These are phyloP conservation scores for Byssochlamys sp. DNA, from an alignment of 2,329 filamentous ascomycete species.

Conservation along the genomic window DNA sequence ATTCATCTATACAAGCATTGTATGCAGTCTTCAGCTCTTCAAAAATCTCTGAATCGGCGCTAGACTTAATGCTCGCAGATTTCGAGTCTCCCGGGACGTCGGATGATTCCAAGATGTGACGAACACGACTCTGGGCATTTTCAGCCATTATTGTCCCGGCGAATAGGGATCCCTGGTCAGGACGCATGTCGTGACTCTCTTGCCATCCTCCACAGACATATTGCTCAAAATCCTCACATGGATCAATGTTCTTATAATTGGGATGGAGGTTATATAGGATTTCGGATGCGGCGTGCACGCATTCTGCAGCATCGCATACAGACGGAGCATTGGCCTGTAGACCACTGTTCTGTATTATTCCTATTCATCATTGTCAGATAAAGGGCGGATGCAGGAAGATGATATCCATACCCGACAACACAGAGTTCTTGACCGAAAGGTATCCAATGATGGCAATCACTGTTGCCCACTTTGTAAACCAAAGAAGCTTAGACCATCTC, in stretches of 20 bases:
- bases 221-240: slow-evolving; percentile 60
- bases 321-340: slow-evolving; percentile 11
- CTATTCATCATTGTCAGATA: not conserved
- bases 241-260: slow-evolving; percentile 53
- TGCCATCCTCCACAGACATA: slow-evolving; percentile 60
- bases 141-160: slow-evolving; percentile 54
- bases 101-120: slow-evolving; percentile 53
- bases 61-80: slow-evolving; percentile 12
- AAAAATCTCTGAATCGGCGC: slow-evolving; percentile 43
- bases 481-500: not conserved
- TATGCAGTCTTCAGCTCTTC: slow-evolving; percentile 56
- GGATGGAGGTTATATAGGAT: slow-evolving; percentile 55
- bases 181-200: slow-evolving; percentile 53
- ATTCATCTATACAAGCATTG: slow-evolving; percentile 56
- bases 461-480: not conserved
- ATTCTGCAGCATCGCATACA: slow-evolving; percentile 50
- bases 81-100: slow-evolving; percentile 25
- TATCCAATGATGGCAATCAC: not conserved
- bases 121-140: slow-evolving; percentile 48
- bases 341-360: slow-evolving; percentile 1
- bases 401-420: not conserved
- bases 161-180: slow-evolving; percentile 53
- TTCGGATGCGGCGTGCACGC: slow-evolving; percentile 54
- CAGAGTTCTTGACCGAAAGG: not conserved
- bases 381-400: not conserved